Conservation (phyloP, 805 yeast species). For the Metschnikowia gruessii region DNA sequence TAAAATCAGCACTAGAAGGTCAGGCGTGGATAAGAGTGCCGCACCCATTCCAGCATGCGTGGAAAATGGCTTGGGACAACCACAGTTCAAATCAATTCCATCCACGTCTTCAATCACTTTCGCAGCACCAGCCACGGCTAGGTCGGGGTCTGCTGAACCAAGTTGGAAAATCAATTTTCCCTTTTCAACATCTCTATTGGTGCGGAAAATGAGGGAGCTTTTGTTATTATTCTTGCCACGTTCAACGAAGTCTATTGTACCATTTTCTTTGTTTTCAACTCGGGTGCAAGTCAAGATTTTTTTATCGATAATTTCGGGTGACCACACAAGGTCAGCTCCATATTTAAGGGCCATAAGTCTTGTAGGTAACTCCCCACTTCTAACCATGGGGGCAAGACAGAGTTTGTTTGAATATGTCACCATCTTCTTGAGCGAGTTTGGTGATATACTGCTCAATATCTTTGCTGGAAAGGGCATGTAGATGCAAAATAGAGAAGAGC, state of each 20-base stretch:
- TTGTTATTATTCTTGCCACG: slow-evolving; percentile 21
- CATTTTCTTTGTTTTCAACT: slow-evolving; percentile 50
- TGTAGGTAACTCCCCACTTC: slow-evolving; percentile 93
- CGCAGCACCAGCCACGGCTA: slow-evolving; percentile 87
- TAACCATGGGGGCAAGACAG: slow-evolving; percentile 94
- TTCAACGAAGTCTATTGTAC: slow-evolving; percentile 59
- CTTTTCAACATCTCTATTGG: slow-evolving; percentile 60
- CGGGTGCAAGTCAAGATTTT: slow-evolving; percentile 72
- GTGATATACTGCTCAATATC: not conserved
- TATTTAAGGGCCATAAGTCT: slow-evolving; percentile 72
- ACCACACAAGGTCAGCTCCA: slow-evolving; percentile 96
- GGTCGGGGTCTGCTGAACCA: slow-evolving; percentile 79
- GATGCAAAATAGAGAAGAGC: not conserved
- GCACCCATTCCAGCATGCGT: slow-evolving; percentile 98
- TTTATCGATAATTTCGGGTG: slow-evolving; percentile 88
- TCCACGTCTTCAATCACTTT: slow-evolving; percentile 81
- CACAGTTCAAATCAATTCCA: slow-evolving; percentile 92
- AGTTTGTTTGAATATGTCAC: slow-evolving; percentile 71
- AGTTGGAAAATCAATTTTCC: slow-evolving; percentile 78
- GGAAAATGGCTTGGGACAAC: slow-evolving; percentile 96
- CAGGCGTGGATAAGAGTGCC: slow-evolving; percentile 81
- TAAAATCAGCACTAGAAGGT: slow-evolving; percentile 66
- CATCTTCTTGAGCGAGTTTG: slow-evolving; percentile 33
- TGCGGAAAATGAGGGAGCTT: slow-evolving; percentile 65
- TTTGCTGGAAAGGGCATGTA: slow-evolving; percentile 1